Evolutionary conservation across 768 basidiomycete species (phyloP).

Genomic region (Neoboletus magnificus): DNA sequence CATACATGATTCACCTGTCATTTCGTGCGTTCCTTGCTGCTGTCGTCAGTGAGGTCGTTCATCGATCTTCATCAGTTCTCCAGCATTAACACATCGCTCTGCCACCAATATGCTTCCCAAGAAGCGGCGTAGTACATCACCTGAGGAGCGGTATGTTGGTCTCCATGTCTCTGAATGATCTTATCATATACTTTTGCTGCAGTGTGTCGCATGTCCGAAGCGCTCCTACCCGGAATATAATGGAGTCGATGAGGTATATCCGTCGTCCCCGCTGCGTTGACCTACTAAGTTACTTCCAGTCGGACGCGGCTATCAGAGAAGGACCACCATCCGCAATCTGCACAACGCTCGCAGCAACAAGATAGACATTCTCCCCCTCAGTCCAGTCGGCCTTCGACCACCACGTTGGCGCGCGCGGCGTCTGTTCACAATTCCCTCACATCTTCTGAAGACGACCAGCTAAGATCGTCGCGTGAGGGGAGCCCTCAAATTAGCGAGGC

Average conservation of each 20-base stretch:
- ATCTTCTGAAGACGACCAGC: slow-evolving; percentile 31
- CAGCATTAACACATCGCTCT: slow-evolving; percentile 26
- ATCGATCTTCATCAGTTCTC: slow-evolving; percentile 26
- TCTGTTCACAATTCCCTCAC: slow-evolving; percentile 18
- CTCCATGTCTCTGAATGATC: slow-evolving; percentile 1
- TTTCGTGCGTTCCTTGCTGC: slow-evolving; percentile 28
- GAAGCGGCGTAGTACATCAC: slow-evolving; percentile 34
- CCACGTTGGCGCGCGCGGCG: slow-evolving; percentile 9
- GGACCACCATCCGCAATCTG: slow-evolving; percentile 5
- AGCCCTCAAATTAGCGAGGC: slow-evolving; percentile 32
- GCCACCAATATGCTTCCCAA: slow-evolving; percentile 30
- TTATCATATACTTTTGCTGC: slow-evolving; percentile 6
- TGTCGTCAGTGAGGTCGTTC: slow-evolving; percentile 7
- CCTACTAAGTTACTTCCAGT: slow-evolving; percentile 15
- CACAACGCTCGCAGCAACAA: slow-evolving; percentile 15
- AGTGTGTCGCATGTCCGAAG: slow-evolving; percentile 17
- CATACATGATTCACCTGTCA: slow-evolving; percentile 27
- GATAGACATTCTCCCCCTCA: slow-evolving; percentile 5
- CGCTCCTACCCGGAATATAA: slow-evolving; percentile 14
- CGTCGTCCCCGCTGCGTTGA: neutral
- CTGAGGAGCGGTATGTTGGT: slow-evolving; percentile 25
- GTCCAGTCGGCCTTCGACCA: slow-evolving; percentile 4
- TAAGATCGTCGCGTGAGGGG: slow-evolving; percentile 27
- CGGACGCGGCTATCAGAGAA: slow-evolving; percentile 22
- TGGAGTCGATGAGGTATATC: slow-evolving; percentile 30